Base-by-base conservation (phyloP, 176 grass and related monocot genomes). In the Juncus inflexus region DNA sequence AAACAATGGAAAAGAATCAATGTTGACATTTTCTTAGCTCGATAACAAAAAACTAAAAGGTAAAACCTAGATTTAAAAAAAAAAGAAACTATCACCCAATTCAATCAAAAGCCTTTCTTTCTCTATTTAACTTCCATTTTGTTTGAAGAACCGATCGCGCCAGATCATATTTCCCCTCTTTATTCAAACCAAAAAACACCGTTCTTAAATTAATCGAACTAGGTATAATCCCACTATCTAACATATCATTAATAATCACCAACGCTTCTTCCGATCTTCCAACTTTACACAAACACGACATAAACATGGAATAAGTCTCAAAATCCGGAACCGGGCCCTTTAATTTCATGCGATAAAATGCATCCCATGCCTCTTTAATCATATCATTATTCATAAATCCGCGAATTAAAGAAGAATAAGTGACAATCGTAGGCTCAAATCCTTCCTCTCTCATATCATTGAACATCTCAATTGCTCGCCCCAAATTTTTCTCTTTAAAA, bases 271-370 rank as follows among this genome's bases (percentile, higher is more conserved):
- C 81, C 12, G 91, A 88, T 78, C 74, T 83, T 16, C 87, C 79
- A 8, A 60, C 77, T 63, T 88, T 83, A 77, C 87, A 96, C 3
- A 96, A 81, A 76, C 81, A 96, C 37, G 40, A 63, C 12, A 96
- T 90, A 72, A 96, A 90, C 87, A 86, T 87, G 3, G 91, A 90
- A 52, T 96, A 96, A 35, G 87, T 90, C 54, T 74, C 62, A 15
- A 90, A 96, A 77, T 90, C 91, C 57, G 91, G 87, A 57, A 28
- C 50, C n/a, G 91, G 91, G 7, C 91, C 91, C 65, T 83, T 83
- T 16, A 83, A 68, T 76, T 88, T 90, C 87, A 96, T 96, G 58
- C 12, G 57, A 11, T 67, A 68, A 63, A 87, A 96, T 45, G 90
- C 66, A 74, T 66, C 51, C 81, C 87, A 85, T 15, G 91, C 91